Conservation (phyloP, 2,329 filamentous ascomycete genomes). For the Albophoma yamanashiensis region DNA sequence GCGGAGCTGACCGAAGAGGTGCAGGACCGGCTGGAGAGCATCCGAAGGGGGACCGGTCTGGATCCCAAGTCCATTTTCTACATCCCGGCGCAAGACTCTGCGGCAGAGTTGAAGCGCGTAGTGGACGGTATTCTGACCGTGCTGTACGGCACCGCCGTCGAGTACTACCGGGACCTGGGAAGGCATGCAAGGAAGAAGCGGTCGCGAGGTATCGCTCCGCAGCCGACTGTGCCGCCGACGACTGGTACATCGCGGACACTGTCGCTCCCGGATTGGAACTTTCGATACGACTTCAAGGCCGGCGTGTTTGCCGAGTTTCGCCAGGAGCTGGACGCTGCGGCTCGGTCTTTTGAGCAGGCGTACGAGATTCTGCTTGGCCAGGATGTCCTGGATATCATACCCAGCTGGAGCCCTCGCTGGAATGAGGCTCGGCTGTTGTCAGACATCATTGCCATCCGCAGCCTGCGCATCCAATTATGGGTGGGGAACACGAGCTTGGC, state of each 20-base stretch:
- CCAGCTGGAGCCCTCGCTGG: conserved; percentile 83
- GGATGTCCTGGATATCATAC: conserved; percentile 80
- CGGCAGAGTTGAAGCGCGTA: conserved; percentile 61
- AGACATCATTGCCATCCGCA: conserved; percentile 70
- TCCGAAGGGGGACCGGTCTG: conserved; percentile 68
- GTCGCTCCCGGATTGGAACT: conserved; percentile 81
- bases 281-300: conserved; percentile 90
- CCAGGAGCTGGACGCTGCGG: conserved; percentile 80
- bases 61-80: conserved; percentile 83
- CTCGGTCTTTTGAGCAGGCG: conserved; percentile 76
- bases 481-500: conserved; percentile 68
- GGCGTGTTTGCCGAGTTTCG: conserved; percentile 87
- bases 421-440: conserved; percentile 85
- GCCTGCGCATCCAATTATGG: conserved; percentile 75
- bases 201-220: conserved; percentile 64
- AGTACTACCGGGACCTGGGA: conserved; percentile 92
- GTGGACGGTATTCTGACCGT: conserved; percentile 61
- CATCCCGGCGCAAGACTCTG: conserved; percentile 62
- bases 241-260: conserved; percentile 76
- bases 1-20: conserved; percentile 50
- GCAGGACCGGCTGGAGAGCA: conserved; percentile 62
- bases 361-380: conserved; percentile 74
- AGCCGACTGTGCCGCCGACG: conserved; percentile 73
- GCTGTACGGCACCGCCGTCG: conserved; percentile 64
- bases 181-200: conserved; percentile 86